Percentiles rank a stretch among this genome's conserved stretches.
These are phyloP conservation scores for Lonicera japonica DNA, from an alignment of 129 eudicot species.

Conservation along the genomic window DNA sequence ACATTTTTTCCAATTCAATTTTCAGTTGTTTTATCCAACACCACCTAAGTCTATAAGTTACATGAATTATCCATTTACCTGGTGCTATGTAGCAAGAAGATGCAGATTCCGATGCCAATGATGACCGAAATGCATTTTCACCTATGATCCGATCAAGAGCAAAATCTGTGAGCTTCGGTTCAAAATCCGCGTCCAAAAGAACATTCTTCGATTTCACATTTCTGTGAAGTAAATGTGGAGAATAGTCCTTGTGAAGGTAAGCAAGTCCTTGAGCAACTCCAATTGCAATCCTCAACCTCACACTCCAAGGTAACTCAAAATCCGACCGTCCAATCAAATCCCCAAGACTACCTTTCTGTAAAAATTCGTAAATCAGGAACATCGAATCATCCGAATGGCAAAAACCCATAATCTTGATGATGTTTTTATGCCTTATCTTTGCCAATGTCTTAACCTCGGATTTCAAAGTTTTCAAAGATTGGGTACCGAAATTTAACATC, in stretches of 20 bases:
- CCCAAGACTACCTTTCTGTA: slow-evolving; percentile 75
- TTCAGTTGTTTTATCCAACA: no score
- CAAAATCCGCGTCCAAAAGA: slow-evolving; percentile 61
- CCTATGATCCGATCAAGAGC: slow-evolving; percentile 73
- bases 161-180: slow-evolving; percentile 76
- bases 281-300: slow-evolving; percentile 64
- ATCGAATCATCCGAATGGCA: slow-evolving; percentile 68
- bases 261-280: slow-evolving; percentile 87
- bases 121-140: slow-evolving; percentile 54
- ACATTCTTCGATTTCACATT: slow-evolving; percentile 67
- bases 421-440: slow-evolving; percentile 69
- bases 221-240: slow-evolving; percentile 73
- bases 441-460: slow-evolving; percentile 72
- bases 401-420: slow-evolving; percentile 64
- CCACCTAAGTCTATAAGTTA: not conserved
- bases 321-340: slow-evolving; percentile 51
- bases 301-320: slow-evolving; percentile 60
- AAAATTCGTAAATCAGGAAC: slow-evolving; percentile 64
- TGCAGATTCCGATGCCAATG: slow-evolving; percentile 36
- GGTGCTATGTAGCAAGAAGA: slow-evolving; percentile 78
- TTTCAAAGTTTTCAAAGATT: slow-evolving; percentile 61
- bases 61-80: slow-evolving; percentile 36
- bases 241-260: slow-evolving; percentile 73
- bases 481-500: slow-evolving; percentile 40
- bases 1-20: no score